Base-by-base conservation (phyloP, 768 basidiomycete species). In the Tylopilus intermedius region DNA sequence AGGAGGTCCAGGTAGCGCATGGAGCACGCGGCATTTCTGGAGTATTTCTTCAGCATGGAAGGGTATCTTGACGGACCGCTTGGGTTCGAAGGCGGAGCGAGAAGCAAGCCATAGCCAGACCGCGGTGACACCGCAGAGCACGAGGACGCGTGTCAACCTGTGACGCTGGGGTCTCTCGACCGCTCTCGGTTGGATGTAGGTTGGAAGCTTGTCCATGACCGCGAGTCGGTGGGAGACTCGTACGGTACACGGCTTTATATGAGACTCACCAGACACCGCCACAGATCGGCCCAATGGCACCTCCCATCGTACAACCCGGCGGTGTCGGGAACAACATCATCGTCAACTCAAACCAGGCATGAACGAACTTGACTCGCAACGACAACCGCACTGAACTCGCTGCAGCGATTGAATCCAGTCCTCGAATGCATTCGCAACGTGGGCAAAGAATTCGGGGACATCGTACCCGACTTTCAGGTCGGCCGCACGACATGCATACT, bases 391-490 rank as follows among this genome's bases (percentile, higher is more conserved):
- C 46, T 35, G 43, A 44, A 39, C 42, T 22, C 32, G 7, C 8
- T 40, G 42, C 61, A 96, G 88, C 78, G 91, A 53, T 82, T 88
- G 21, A 99, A 99, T 65, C 90, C 90, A 0, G 75, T 97, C n/a
- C 79, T 97, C 18, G 84, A 90, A 63, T 79, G 79, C 59, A 88
- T 98, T 49, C 81, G 86, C 55, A 90, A 91, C 70, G 88, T 96
- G 2, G 82, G 88, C 2, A 94, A 93, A 70, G 94, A 98, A 67
- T 96, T 91, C 62, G 90, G 90, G 0, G 94, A 98, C 63, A 94
- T 98, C 54, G 77, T 88, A 15, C 83, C 87, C 22, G 96, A 99
- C 70, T 99, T 90, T 68, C 94, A 97, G 67, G 94, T 99, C 15
- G 96, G 96, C 21, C 78, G 86, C 21, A 97, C 94, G 26, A 94